A percentile compares a stretch with the other conserved stretches of the same genome.
phyloP scores from a whole-genome alignment of 805 yeast species.

The Monosporozyma aerobia region DNA sequence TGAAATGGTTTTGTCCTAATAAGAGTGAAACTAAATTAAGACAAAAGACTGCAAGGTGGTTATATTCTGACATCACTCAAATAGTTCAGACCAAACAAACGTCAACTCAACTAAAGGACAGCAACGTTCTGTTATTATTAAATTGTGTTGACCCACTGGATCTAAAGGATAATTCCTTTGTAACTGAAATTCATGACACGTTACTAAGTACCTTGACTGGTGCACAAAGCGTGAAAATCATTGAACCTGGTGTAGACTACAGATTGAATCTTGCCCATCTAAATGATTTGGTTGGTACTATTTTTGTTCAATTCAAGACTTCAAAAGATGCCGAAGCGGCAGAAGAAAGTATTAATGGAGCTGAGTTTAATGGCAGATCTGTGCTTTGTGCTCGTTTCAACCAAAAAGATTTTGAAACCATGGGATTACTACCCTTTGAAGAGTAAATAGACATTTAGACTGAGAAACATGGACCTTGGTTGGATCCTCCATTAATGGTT shows the following conservation, averaged over 20 bases:
- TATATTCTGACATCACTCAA: slow-evolving; percentile 32
- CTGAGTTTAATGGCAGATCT: slow-evolving; percentile 56
- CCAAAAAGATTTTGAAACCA: background rate
- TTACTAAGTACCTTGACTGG: slow-evolving; percentile 32
- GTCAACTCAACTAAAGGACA: slow-evolving; percentile 9
- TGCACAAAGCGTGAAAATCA: slow-evolving; percentile 48
- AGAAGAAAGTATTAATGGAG: slow-evolving; percentile 49
- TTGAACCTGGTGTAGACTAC: slow-evolving; percentile 41
- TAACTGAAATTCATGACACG: slow-evolving; percentile 42
- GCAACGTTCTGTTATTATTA: slow-evolving; percentile 52
- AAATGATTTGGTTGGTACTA: slow-evolving; percentile 58
- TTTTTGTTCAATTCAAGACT: slow-evolving; percentile 56
- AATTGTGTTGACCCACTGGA: slow-evolving; percentile 63
- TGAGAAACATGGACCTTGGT: too few species aligned
- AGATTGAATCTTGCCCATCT: slow-evolving; percentile 37
- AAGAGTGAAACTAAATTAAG: slow-evolving; percentile 5
- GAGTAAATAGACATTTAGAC: background rate
- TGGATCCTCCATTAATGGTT: background rate
- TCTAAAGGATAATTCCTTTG: slow-evolving; percentile 41
- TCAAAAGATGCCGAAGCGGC: slow-evolving; percentile 47
- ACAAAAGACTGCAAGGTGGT: slow-evolving; percentile 16
- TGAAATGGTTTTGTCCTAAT: slow-evolving; percentile 19
- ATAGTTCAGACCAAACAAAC: slow-evolving; percentile 23
- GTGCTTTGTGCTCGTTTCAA: slow-evolving; percentile 56
- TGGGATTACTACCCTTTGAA: background rate